Conservation (phyloP, 2,329 filamentous ascomycete species). For the Coniochaeta sp. region DNA sequence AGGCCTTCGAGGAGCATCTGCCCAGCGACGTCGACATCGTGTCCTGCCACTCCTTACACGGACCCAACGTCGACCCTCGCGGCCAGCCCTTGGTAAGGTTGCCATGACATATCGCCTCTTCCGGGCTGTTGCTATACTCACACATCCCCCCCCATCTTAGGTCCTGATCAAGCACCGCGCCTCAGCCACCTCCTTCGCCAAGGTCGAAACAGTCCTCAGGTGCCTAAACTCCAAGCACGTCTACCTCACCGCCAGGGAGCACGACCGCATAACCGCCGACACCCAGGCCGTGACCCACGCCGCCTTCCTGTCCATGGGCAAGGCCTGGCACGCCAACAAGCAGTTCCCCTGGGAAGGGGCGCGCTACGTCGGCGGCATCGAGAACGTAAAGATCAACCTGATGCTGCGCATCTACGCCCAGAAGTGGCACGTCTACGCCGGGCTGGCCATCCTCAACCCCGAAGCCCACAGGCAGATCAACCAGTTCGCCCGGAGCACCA, state of each 20-base stretch:
- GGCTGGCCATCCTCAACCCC: conserved; percentile 92
- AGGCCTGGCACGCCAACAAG: conserved; percentile 89
- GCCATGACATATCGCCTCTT: too few relatives aligned
- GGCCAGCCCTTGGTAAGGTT: conserved; percentile 76
- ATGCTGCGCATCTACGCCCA: conserved; percentile 95
- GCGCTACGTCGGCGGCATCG: conserved; percentile 94
- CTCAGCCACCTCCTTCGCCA: conserved; percentile 63
- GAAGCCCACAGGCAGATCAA: conserved; percentile 86
- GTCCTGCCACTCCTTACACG: conserved; percentile 93
- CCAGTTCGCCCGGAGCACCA: conserved; percentile 88
- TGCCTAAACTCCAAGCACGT: conserved; percentile 84
- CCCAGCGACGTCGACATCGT: conserved; percentile 87
- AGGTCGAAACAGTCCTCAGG: conserved; percentile 73
- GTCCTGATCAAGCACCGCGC: conserved; percentile 88
- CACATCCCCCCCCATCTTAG: conserved; percentile 24
- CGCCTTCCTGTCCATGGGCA: conserved; percentile 95
- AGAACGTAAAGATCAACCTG: conserved; percentile 99
- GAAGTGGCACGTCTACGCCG: conserved; percentile 99
- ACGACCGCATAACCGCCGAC: conserved; percentile 96
- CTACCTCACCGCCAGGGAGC: conserved; percentile 75
- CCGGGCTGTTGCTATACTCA: too few relatives aligned
- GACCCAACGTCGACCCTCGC: conserved; percentile 78
- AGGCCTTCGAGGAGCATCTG: conserved; percentile 83
- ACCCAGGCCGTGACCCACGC: conserved; percentile 97
- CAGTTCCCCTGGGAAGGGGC: conserved; percentile 96